These are phyloP conservation scores for Ilex paraguariensis DNA, from an alignment of 305 asterid genomes.

Conservation along the genomic window DNA sequence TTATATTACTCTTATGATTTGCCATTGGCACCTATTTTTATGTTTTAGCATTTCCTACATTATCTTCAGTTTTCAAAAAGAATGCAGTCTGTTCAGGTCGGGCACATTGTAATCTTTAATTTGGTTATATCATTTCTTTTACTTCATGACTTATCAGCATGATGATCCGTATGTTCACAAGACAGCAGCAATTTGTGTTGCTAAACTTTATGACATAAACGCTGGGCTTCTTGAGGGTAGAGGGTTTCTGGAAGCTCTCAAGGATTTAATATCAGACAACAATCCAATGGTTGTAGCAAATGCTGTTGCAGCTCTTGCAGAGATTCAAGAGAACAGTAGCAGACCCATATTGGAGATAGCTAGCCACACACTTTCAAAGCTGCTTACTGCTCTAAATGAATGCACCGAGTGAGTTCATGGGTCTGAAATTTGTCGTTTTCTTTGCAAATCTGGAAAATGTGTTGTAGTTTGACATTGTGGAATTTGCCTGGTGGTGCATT, in stretches of 20 bases:
- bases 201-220: slow-evolving; percentile 94
- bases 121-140: slow-evolving; percentile 16
- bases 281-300: slow-evolving; percentile 99
- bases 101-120: slow-evolving; percentile 9
- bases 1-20: neutral
- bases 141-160: slow-evolving; percentile 47
- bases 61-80: neutral
- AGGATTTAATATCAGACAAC: slow-evolving; percentile 96
- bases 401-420: slow-evolving; percentile 81
- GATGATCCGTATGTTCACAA: slow-evolving; percentile 99
- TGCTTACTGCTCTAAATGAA: slow-evolving; percentile 95
- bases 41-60: neutral
- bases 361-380: slow-evolving; percentile 87
- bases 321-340: slow-evolving; percentile 90
- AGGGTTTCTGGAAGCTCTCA: slow-evolving; percentile 94
- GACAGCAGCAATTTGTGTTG: slow-evolving; percentile 99
- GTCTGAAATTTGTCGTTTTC: neutral
- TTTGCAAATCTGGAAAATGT: neutral
- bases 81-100: neutral
- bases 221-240: slow-evolving; percentile 98
- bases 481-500: neutral
- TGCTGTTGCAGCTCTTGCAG: slow-evolving; percentile 98
- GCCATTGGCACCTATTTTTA: neutral
- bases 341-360: slow-evolving; percentile 88
- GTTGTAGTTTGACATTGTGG: neutral